These are phyloP conservation scores for Fonsecaea nubica DNA, from an alignment of 2,329 filamentous ascomycete species.

Conservation along the genomic window DNA sequence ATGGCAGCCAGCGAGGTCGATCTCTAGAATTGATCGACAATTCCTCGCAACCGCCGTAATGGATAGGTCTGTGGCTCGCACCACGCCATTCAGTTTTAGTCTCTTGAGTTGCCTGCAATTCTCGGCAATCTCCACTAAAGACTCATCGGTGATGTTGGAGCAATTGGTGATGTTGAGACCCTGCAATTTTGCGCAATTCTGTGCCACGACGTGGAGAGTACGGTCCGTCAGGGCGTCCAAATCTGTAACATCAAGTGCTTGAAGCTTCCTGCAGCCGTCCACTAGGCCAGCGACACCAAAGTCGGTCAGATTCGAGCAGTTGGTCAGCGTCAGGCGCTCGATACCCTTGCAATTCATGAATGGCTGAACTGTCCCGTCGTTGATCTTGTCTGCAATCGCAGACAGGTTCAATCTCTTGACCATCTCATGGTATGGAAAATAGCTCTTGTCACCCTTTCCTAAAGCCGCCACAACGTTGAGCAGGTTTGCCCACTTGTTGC, in stretches of 20 bases:
- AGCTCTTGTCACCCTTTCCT: conserved; percentile 69
- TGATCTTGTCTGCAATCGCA: conserved; percentile 75
- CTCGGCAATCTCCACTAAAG: conserved; percentile 78
- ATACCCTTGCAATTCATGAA: conserved; percentile 86
- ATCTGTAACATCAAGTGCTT: conserved; percentile 89
- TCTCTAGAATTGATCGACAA: conserved; percentile 93
- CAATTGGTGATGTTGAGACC: conserved; percentile 93
- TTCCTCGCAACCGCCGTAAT: conserved; percentile 85
- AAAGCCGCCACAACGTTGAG: conserved; percentile 76
- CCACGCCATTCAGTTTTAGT: conserved; percentile 93
- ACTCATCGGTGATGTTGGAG: conserved; percentile 82
- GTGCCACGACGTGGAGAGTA: conserved; percentile 77
- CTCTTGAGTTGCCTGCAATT: conserved; percentile 86
- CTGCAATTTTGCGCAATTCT: conserved; percentile 83
- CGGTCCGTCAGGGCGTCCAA: conserved; percentile 79
- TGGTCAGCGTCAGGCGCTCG: conserved; percentile 90
- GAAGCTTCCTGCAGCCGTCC: conserved; percentile 76
- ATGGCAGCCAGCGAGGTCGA: conserved; percentile 87
- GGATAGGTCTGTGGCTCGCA: conserved; percentile 80
- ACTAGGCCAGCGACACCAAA: conserved; percentile 80
- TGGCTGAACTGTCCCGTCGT: conserved; percentile 85
- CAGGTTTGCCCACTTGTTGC: conserved; percentile 84
- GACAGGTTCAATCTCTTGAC: conserved; percentile 93
- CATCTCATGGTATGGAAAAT: conserved; percentile 87
- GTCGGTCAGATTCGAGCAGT: conserved; percentile 85